phyloP scores from a whole-genome alignment of 257 asterid species.

The Marsdenia floribunda region DNA sequence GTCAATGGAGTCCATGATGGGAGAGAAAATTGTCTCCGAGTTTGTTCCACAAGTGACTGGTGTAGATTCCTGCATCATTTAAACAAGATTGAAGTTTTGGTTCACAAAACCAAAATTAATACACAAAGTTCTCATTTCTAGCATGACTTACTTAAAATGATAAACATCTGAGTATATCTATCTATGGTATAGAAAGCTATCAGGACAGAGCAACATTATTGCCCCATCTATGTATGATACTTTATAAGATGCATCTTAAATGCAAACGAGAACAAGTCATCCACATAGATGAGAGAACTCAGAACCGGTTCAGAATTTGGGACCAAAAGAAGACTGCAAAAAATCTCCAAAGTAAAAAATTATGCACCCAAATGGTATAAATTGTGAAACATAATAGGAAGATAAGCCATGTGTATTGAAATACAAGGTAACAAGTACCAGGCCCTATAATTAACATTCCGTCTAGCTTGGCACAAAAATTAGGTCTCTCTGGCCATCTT shows the following conservation, averaged over 20 bases:
- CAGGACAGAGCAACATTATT: background rate
- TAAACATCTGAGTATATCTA: background rate
- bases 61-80: constrained; percentile 44
- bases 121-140: background rate
- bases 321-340: background rate
- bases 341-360: background rate
- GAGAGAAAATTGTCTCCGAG: constrained; percentile 77
- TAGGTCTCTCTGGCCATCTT: background rate
- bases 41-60: constrained; percentile 46
- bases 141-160: background rate
- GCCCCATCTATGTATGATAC: background rate
- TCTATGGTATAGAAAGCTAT: background rate
- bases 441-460: background rate
- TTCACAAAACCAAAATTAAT: too few relatives aligned
- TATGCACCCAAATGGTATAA: background rate
- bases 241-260: background rate
- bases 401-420: background rate
- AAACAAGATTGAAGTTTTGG: constrained; percentile 15
- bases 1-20: constrained; percentile 57
- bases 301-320: background rate
- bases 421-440: background rate
- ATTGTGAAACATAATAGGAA: background rate
- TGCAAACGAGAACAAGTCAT: background rate
- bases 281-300: background rate
- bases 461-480: background rate